These are phyloP conservation scores for Penicillium antarcticum DNA, from an alignment of 495 filamentous ascomycete genomes.

Conservation along the genomic window DNA sequence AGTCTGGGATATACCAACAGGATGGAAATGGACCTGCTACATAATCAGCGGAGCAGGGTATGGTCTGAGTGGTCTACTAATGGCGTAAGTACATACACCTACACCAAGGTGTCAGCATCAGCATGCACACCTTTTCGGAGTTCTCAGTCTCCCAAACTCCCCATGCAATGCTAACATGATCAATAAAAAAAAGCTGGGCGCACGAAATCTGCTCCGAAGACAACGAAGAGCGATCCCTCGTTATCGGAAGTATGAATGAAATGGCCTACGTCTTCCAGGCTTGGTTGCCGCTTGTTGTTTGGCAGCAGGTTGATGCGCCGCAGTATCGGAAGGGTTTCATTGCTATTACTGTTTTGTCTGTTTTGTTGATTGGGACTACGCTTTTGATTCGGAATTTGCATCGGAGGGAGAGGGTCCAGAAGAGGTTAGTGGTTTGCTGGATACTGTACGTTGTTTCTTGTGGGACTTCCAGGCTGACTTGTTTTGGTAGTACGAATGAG, in stretches of 20 bases:
- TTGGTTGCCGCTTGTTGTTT: slow-evolving; percentile 48
- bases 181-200: slow-evolving; percentile 33
- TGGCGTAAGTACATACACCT: slow-evolving; percentile 45
- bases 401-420: slow-evolving; percentile 30
- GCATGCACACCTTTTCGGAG: too few relatives aligned
- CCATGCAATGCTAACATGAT: background rate
- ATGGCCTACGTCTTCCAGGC: slow-evolving; percentile 48
- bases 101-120: too few relatives aligned
- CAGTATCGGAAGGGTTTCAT: slow-evolving; percentile 48
- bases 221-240: slow-evolving; percentile 50
- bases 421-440: slow-evolving; percentile 15
- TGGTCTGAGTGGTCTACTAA: slow-evolving; percentile 40
- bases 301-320: slow-evolving; percentile 51
- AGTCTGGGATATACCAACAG: slow-evolving; percentile 44
- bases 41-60: slow-evolving; percentile 35
- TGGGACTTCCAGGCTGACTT: too few relatives aligned
- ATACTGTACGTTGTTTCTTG: background rate
- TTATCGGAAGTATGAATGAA: slow-evolving; percentile 49
- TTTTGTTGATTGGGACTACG: slow-evolving; percentile 28
- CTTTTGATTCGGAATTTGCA: slow-evolving; percentile 33
- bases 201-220: slow-evolving; percentile 50
- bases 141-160: too few relatives aligned
- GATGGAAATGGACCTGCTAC: slow-evolving; percentile 44
- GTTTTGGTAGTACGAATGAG: background rate
- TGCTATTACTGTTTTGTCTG: slow-evolving; percentile 32